Base-by-base conservation (phyloP, 2,329 filamentous ascomycete species). In the Didymellaceae sp. region DNA sequence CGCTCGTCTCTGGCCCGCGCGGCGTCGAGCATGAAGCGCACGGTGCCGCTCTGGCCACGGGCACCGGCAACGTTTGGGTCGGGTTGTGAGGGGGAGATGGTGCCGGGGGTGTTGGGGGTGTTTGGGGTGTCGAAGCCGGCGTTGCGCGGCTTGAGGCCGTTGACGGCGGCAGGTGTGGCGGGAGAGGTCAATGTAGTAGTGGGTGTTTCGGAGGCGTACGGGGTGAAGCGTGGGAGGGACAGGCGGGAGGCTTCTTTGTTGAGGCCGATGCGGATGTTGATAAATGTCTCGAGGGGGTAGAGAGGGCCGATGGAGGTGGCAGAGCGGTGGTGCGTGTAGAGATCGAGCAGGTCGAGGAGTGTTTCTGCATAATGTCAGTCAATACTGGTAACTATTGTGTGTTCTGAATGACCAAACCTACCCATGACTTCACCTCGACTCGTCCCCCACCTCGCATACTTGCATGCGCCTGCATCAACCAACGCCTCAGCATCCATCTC, bases 11-110 rank as follows among this genome's bases (percentile, higher is more conserved):
- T 81, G 2, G 91, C 91, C 40, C 87, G 83, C 45, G 88, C 86
- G 0, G 87, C 84, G 58, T 96, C 89, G 39, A 97, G 86, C 74
- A 97, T 90, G 71, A 96, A 97, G 6, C 94, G 84, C 58, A 95
- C 85, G 0, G 93, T 96, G 6, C 89, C 89, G 17, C 90, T 87
- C 24, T 78, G 75, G 6, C 80, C 77, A 65, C 77, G 25, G 64
- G 69, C 54, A 11, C 70, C 67, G 22, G 68, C 67, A 11, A 66
- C 55, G 62, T 73, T 57, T 63, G 74, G 60, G 62, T 81, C 52
- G 26, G 65, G 57, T 25, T 61, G 48, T 22, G 56, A 57, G 11
- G 74, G 74, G 44, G 67, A 78, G 61, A 73, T 78, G 55, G 65
- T 75, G 52, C 71, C 75, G 51, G 72, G 80, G 40, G 76, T 83